Evolutionary conservation across 495 filamentous ascomycete species (phyloP).

Genomic region (Cairneyella variabilis): DNA sequence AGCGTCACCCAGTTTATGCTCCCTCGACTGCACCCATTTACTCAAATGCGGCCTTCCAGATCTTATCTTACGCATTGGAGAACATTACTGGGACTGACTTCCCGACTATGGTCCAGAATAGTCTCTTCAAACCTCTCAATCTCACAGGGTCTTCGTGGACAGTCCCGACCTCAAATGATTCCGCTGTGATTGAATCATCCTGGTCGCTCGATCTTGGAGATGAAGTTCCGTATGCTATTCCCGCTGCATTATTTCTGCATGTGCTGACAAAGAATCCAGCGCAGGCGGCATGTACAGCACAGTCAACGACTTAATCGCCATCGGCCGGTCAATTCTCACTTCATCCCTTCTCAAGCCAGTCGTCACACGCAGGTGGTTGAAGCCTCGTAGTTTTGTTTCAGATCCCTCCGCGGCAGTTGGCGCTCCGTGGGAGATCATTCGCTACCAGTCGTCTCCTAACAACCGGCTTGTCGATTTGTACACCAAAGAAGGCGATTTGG

Average conservation of each 20-base stretch:
- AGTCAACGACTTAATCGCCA: conserved; percentile 42
- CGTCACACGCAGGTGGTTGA: conserved; percentile 54
- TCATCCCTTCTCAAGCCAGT: conserved; percentile 40
- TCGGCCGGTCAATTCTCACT: conserved; percentile 53
- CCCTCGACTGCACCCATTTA: conserved; percentile 49
- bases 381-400: conserved; percentile 47
- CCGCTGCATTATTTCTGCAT: neutral
- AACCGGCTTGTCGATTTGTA: conserved; percentile 40
- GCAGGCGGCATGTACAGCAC: conserved; percentile 58
- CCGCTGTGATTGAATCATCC: conserved; percentile 30
- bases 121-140: conserved; percentile 41
- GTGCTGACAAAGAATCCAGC: conserved; percentile 26
- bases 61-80: conserved; percentile 52
- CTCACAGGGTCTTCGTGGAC: conserved; percentile 38
- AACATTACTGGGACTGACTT: conserved; percentile 46
- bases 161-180: conserved; percentile 25
- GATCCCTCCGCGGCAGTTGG: conserved; percentile 43
- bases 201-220: conserved; percentile 12
- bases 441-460: conserved; percentile 26
- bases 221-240: conserved; percentile 23
- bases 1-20: conserved; percentile 42
- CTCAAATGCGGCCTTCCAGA: conserved; percentile 51
- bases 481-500: conserved; percentile 50
- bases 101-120: conserved; percentile 38
- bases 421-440: conserved; percentile 56